Evolutionary conservation across 768 basidiomycete species (phyloP).

Genomic region (Boletus vinaceobasis): DNA sequence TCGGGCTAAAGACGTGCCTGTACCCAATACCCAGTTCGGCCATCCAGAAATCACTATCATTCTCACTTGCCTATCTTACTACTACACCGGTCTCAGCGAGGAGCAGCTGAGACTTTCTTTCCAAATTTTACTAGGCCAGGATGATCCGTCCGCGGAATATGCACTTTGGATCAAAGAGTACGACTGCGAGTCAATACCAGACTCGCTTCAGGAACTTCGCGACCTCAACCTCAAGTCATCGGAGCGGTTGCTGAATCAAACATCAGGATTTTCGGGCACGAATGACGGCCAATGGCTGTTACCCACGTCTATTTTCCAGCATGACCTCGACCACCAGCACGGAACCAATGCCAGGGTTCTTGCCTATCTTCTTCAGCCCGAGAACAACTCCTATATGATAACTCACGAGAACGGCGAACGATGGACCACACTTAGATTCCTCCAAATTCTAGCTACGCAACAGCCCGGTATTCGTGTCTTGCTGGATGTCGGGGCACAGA

Average conservation of each 20-base stretch:
- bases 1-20: slow-evolving; percentile 34
- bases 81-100: slow-evolving; percentile 16
- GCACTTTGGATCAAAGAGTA: neutral
- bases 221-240: slow-evolving; percentile 3
- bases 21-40: slow-evolving; percentile 30
- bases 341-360: slow-evolving; percentile 39
- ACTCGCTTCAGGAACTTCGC: neutral
- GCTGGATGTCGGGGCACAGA: no score
- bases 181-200: neutral
- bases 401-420: no score
- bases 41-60: slow-evolving; percentile 35
- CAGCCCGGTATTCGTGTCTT: no score
- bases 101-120: slow-evolving; percentile 1
- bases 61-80: slow-evolving; percentile 33
- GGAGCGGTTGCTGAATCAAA: neutral
- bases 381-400: slow-evolving; percentile 37
- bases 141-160: slow-evolving; percentile 2
- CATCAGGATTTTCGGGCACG: slow-evolving; percentile 48
- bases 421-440: no score
- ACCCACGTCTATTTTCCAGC: slow-evolving; percentile 16
- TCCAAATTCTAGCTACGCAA: no score
- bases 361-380: slow-evolving; percentile 21
- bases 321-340: slow-evolving; percentile 28
- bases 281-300: slow-evolving; percentile 42
- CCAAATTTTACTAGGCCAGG: neutral